Evolutionary conservation across 108 stramenopile genomes (phyloP), one percentile per base, ranked within the genome.

Genomic region (Nitzschia sp.): DNA sequence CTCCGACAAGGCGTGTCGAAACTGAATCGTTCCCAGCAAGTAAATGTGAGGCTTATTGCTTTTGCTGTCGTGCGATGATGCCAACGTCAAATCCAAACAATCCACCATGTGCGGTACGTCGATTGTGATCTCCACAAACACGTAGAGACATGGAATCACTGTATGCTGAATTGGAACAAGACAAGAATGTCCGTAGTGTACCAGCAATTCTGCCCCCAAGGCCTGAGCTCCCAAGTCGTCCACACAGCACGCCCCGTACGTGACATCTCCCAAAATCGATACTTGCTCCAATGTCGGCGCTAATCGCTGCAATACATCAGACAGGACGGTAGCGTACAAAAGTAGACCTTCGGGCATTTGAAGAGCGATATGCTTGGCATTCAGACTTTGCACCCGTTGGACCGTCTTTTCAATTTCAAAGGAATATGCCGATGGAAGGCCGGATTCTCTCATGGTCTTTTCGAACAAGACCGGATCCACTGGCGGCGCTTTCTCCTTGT

Each of bases 231-330:
- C 91, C 58, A 98, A 72, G 77, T 99, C 99, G 59, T 97, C 99
- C 54, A 99, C 89, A 74, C 99, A 99, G 72, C 99, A 99, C 9
- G 99, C 99, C 9, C 99, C 99, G 61, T 99, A 99, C 23, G 97
- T 98, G 35, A 99, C 99, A 75, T 99, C 99, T 4, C 95, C 99
- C 65, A 98, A 66, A 26, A 98, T 81, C 3, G 91, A 73, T 2
- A 95, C 85, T 11, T 87, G 77, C 51, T 76, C 64, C 29, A 76
- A 67, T 19, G 47, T 70, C 6, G 76, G 59, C 0, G 81, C 68
- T 65, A 97, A 96, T 23, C 88, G 81, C 57, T 85, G 70, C 64
- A 99, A 77, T 29, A 98, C 97, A 74, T 98, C 98, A 4, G 96
- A 90, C 30, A 99, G 64, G 5, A 88, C 84, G n/a, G 92, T 93